These are phyloP conservation scores for Penicillium paneum DNA, from an alignment of 2,329 filamentous ascomycete genomes.

Conservation along the genomic window DNA sequence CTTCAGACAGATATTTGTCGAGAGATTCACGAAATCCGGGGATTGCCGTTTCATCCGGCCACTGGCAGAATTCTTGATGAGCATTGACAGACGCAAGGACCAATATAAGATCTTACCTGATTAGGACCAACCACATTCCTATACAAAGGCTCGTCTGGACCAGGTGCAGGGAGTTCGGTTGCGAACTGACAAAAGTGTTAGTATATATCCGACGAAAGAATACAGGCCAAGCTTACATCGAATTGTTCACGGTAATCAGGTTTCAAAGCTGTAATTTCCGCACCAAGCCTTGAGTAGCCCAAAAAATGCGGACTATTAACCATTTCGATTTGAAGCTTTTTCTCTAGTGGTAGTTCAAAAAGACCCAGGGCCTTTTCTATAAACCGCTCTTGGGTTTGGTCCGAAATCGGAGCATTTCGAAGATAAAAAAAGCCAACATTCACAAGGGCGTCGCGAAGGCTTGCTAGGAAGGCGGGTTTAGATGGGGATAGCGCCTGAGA, in stretches of 20 bases:
- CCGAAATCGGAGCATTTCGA: conserved; percentile 27
- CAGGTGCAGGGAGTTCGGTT: conserved; percentile 36
- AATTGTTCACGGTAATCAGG: conserved; percentile 38
- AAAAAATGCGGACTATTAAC: conserved; percentile 39
- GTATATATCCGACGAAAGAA: conserved; percentile 24
- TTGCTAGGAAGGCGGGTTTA: conserved; percentile 27
- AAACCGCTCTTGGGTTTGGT: conserved; percentile 24
- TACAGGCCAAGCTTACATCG: conserved; percentile 25
- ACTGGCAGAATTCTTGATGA: conserved; percentile 17
- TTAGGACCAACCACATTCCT: conserved; percentile 37
- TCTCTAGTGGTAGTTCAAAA: conserved; percentile 45
- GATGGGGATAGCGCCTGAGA: conserved; percentile 17
- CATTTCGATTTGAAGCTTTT: conserved; percentile 50
- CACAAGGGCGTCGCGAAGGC: conserved; percentile 33
- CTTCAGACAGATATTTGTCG: conserved; percentile 31
- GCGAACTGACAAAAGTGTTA: conserved; percentile 33
- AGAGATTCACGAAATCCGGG: conserved; percentile 32
- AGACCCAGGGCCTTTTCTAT: conserved; percentile 42
- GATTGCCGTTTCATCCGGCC: conserved; percentile 33
- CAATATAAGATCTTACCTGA: conserved; percentile 23
- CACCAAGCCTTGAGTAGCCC: conserved; percentile 36
- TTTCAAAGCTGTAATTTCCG: conserved; percentile 34
- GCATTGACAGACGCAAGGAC: neutral
- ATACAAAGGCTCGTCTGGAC: conserved; percentile 34
- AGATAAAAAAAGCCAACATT: conserved; percentile 40